Evolutionary conservation across 2,329 filamentous ascomycete species (phyloP).

Genomic region (Aspergillus cejpii): DNA sequence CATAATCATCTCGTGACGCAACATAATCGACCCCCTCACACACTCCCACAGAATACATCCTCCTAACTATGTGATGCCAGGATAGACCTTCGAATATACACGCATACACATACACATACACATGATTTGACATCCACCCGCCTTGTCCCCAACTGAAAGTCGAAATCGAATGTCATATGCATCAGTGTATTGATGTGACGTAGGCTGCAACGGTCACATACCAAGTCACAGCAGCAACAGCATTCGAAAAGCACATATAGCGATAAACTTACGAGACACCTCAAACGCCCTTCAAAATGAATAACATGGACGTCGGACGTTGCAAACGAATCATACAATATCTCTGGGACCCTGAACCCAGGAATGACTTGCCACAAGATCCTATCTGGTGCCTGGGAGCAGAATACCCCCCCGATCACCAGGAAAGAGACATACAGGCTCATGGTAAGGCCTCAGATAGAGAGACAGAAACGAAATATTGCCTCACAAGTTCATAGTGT

Average conservation of each 20-base stretch:
- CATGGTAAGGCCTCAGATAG: constrained; percentile 4
- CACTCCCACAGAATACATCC: too few relatives aligned
- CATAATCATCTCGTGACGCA: too few relatives aligned
- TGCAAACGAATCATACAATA: constrained; percentile 79
- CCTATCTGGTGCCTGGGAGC: constrained; percentile 78
- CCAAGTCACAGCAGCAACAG: background rate
- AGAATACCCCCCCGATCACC: constrained; percentile 44
- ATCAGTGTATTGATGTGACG: too few relatives aligned
- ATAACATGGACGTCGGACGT: constrained; percentile 66
- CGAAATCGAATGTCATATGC: too few relatives aligned
- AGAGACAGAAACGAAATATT: background rate
- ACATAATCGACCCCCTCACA: too few relatives aligned
- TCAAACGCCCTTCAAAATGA: constrained; percentile 41
- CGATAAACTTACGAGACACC: background rate
- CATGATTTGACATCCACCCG: too few relatives aligned
- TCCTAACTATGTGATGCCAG: too few relatives aligned
- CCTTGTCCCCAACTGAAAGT: too few relatives aligned
- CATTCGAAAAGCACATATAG: background rate
- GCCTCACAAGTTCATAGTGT: background rate
- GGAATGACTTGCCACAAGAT: constrained; percentile 64
- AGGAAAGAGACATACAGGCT: too few relatives aligned
- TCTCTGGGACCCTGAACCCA: constrained; percentile 85
- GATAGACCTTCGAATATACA: too few relatives aligned
- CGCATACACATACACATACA: too few relatives aligned
- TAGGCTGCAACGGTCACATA: background rate